Base-by-base conservation (phyloP, 805 yeast genomes). In the Starmerella potacharoeniae region DNA sequence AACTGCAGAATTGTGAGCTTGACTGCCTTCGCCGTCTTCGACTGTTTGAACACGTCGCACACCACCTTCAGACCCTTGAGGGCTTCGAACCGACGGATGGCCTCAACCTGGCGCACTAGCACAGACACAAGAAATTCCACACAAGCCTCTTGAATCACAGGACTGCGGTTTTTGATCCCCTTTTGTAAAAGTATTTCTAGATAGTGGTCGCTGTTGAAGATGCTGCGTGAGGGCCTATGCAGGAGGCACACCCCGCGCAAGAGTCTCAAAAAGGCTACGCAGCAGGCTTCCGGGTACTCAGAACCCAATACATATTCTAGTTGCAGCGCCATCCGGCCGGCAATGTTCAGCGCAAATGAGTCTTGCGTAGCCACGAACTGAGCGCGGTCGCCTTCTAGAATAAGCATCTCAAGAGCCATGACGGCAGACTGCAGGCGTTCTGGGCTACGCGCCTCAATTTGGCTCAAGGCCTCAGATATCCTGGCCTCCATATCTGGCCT, bases 1-100 rank as follows among this genome's bases (percentile, higher is more conserved):
- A 84, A 84, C 68, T 84, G 90, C 49, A 84, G 73, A 11, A 81
- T 75, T 60, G 81, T 79, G 59, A 82, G 77, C 61, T 82, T 81
- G 13, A 83, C 75, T 36, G 75, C 75, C 61, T 81, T 81, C 43
- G 77, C 63, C 4, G 76, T 68, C 29, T 65, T 60, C 46, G 68
- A 67, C 31, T 66, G 65, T 54, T 71, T 74, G 64, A 77, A 71
- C 11, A 76, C 61, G 5, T 66, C 63, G 58, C 86, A 81, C 5
- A 83, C 68, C 0, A 69, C 68, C 41, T 76, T 71, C 36, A 83
- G 77, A 0, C 90, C 91, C 6, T 71, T 69, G 53, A 77, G 66
- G 6, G 64, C 63, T 64, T 84, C 91, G 65, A 84, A 83, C 4
- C 69, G 67, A 41, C 91, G 69, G 56, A 82, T 73, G 58, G 77